Base-by-base conservation (phyloP, 345 rosid genomes). In the Lepidium sativum region DNA sequence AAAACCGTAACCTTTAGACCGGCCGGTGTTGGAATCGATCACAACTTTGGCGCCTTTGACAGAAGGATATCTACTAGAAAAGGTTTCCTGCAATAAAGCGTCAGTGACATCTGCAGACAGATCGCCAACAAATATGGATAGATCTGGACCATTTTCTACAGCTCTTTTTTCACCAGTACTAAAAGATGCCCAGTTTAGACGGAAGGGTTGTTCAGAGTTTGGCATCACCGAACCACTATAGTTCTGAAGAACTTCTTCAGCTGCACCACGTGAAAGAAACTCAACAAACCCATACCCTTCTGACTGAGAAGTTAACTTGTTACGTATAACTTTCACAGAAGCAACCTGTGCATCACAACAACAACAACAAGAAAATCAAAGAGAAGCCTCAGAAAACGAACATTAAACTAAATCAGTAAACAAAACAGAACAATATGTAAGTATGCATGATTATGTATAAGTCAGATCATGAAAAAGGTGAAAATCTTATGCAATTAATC, bases 11-110 rank as follows among this genome's bases (percentile, higher is more conserved):
- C 97, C 97, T 79, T 94, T 89, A 47, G 99, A 81, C 60, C 87
- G 84, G 9, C 99, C 97, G 8, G 90, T 84, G 72, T 86, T 89
- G 13, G 91, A 79, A 80, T 94, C 96, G 41, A 87, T 78, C 38
- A 94, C 91, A 76, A 94, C 99, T 74, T 94, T 89, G 9, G 99
- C 97, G 44, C 95, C 90, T 80, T 84, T 94, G 42, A 94, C 95
- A 61, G 97, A 94, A 13, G 88, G 78, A 75, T 79, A 89, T 79
- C 82, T 38, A 41, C 3, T 16, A 38, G 33, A 56, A 56, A 56
- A 56, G 6, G 47, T 56, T 54, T 94, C 97, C 54, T 79, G 96
- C 86, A 94, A 72, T 53, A 90, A 63, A 31, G 78, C 41, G 67
- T 94, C 99, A 54, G 94, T 89, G 35, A 94, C 99, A 69, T 94